Conservation (phyloP, 768 basidiomycete species). For the Cystobasidium onofrii region DNA sequence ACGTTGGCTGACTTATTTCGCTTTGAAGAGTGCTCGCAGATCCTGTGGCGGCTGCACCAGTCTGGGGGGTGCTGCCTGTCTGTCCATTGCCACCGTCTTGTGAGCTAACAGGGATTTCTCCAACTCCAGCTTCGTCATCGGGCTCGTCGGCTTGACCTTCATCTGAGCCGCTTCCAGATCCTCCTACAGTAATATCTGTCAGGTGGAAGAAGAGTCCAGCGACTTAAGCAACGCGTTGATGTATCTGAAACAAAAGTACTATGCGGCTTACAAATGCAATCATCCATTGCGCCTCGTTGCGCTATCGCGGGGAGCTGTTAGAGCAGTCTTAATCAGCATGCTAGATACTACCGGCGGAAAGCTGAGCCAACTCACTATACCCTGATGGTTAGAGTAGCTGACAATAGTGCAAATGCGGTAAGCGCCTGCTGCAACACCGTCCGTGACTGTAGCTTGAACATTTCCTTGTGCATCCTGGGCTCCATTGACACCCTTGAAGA, state of each 20-base stretch:
- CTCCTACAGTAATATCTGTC: neutral
- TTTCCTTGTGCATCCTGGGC: constrained; percentile 50
- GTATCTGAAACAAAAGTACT: neutral
- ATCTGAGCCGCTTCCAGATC: neutral
- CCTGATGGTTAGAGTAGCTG: constrained; percentile 53
- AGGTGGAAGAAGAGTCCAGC: neutral
- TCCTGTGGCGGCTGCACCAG: neutral
- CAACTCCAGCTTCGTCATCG: too few species aligned
- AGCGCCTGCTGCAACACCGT: constrained; percentile 55
- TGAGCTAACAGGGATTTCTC: too few species aligned
- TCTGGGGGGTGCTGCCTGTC: neutral
- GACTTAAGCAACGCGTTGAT: too few species aligned
- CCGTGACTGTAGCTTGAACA: constrained; percentile 52
- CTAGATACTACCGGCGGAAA: neutral
- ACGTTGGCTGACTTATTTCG: neutral
- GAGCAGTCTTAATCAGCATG: neutral
- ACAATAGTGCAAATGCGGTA: constrained; percentile 55
- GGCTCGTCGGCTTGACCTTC: neutral
- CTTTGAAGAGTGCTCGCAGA: neutral
- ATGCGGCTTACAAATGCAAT: neutral
- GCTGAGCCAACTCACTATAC: neutral
- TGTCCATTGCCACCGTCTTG: too few species aligned
- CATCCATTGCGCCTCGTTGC: neutral
- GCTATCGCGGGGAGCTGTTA: neutral
- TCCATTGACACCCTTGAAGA: constrained; percentile 53